These are phyloP conservation scores for Solanum boliviense DNA, from an alignment of 257 asterid genomes.

Conservation along the genomic window DNA sequence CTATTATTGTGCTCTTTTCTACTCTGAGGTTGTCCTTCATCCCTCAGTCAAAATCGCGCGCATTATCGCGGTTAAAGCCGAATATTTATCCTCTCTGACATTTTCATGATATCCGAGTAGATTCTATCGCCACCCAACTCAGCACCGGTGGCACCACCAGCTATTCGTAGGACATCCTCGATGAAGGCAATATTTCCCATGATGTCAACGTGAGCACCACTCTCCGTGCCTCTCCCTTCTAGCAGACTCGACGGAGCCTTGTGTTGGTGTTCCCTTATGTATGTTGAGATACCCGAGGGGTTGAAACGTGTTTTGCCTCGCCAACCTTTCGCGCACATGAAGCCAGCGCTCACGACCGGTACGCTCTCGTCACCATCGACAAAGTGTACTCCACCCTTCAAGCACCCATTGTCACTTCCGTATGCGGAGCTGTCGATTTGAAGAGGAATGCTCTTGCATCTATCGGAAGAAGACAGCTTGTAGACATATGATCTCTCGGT, in stretches of 20 bases:
- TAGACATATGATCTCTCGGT: conserved; percentile 77
- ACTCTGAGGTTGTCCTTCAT: not conserved
- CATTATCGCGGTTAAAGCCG: conserved; percentile 13
- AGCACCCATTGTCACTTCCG: conserved; percentile 47
- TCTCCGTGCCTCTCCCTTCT: conserved; percentile 72
- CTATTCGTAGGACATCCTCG: conserved; percentile 64
- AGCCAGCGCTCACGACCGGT: conserved; percentile 65
- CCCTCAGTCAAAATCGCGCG: not conserved
- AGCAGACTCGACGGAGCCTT: conserved; percentile 59
- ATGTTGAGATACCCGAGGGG: conserved; percentile 60
- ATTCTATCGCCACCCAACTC: conserved; percentile 62
- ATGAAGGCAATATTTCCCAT: conserved; percentile 75
- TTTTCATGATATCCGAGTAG: conserved; percentile 58
- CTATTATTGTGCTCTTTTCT: not conserved
- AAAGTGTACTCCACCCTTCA: conserved; percentile 65
- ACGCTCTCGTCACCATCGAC: conserved; percentile 78
- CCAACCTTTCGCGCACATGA: conserved; percentile 88
- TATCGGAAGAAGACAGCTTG: conserved; percentile 41
- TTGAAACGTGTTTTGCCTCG: conserved; percentile 69
- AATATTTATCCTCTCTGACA: conserved; percentile 50
- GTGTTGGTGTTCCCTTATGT: conserved; percentile 58
- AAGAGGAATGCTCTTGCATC: conserved; percentile 67
- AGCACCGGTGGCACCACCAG: conserved; percentile 63
- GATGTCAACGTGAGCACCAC: conserved; percentile 80
- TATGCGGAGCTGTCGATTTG: conserved; percentile 71